Conservation (phyloP, 192 early-diverging fungal species). For the Geranomyces michiganensis region DNA sequence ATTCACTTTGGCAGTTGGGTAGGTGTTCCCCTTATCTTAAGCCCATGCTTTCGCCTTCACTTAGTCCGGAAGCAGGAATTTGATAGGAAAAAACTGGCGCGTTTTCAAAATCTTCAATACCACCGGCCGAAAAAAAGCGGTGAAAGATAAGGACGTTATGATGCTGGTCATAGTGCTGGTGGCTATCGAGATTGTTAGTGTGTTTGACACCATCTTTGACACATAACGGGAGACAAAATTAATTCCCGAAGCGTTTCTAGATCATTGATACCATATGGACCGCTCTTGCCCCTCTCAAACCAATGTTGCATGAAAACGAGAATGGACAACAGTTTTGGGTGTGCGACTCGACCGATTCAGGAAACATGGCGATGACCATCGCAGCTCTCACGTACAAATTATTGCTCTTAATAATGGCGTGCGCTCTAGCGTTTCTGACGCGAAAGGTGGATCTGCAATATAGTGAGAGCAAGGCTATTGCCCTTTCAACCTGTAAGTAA, state of each 20-base stretch:
- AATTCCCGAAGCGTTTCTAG: no score
- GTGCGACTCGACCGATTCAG: conserved; percentile 18
- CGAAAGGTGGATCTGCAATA: conserved; percentile 23
- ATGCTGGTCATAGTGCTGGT: conserved; percentile 5
- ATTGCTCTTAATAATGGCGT: conserved; percentile 10
- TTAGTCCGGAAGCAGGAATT: conserved; percentile 5
- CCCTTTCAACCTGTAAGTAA: not conserved
- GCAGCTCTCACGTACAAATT: conserved; percentile 1
- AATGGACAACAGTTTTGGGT: not conserved
- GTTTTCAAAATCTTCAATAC: conserved; percentile 22
- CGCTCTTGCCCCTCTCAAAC: conserved; percentile 17
- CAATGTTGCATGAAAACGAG: not conserved
- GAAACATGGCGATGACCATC: conserved; percentile 15
- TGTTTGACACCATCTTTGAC: no score
- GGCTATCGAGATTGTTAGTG: conserved; percentile 18
- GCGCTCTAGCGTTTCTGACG: conserved; percentile 24
- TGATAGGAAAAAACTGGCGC: conserved; percentile 29
- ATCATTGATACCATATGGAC: conserved; percentile 27
- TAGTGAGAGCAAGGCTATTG: conserved; percentile 28
- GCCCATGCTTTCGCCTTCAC: not conserved
- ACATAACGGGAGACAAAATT: no score
- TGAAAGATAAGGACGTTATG: conserved; percentile 18
- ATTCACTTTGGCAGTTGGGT: conserved; percentile 30
- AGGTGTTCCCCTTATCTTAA: not conserved
- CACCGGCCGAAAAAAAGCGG: not conserved